Evolutionary conservation across 1,284 basidiomycete species (phyloP).

Genomic region (Xerocomus minutiporus): DNA sequence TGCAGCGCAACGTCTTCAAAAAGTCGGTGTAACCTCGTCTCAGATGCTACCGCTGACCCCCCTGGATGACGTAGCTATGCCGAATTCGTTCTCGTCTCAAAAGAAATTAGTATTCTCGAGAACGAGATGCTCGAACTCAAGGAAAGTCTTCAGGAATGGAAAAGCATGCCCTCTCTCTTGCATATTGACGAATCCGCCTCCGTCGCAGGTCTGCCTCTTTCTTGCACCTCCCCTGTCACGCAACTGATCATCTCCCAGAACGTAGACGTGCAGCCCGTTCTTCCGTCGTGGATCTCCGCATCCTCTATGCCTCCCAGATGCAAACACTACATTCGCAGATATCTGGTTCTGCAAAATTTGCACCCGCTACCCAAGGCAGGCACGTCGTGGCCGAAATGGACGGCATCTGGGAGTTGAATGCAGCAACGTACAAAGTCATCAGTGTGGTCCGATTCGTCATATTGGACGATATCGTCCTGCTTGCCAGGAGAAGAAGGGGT

Average conservation of each 20-base stretch:
- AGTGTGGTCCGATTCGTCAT: conserved; percentile 87
- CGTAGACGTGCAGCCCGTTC: conserved; percentile 74
- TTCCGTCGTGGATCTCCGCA: conserved; percentile 87
- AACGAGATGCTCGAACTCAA: conserved; percentile 98
- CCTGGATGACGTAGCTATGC: conserved; percentile 65
- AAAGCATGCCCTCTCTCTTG: conserved; percentile 87
- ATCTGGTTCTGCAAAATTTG: conserved; percentile 95
- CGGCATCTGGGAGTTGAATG: conserved; percentile 80
- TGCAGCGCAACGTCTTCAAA: conserved; percentile 85
- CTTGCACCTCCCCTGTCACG: background rate
- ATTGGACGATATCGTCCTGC: conserved; percentile 86
- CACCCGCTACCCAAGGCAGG: conserved; percentile 84
- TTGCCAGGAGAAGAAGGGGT: conserved; percentile 66
- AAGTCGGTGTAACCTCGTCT: conserved; percentile 50
- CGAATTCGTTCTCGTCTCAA: conserved; percentile 94
- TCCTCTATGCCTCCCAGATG: conserved; percentile 93
- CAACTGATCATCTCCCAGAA: conserved; percentile 33
- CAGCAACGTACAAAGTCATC: conserved; percentile 92
- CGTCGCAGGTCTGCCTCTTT: conserved; percentile 40
- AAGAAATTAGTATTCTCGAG: conserved; percentile 94
- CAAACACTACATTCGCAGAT: conserved; percentile 87
- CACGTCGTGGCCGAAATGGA: conserved; percentile 89
- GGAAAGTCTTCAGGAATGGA: conserved; percentile 91
- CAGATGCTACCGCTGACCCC: background rate
- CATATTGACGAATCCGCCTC: conserved; percentile 79